These are phyloP conservation scores for Dothideomycetes sp. DNA, from an alignment of 2,329 filamentous ascomycete species.

Conservation along the genomic window DNA sequence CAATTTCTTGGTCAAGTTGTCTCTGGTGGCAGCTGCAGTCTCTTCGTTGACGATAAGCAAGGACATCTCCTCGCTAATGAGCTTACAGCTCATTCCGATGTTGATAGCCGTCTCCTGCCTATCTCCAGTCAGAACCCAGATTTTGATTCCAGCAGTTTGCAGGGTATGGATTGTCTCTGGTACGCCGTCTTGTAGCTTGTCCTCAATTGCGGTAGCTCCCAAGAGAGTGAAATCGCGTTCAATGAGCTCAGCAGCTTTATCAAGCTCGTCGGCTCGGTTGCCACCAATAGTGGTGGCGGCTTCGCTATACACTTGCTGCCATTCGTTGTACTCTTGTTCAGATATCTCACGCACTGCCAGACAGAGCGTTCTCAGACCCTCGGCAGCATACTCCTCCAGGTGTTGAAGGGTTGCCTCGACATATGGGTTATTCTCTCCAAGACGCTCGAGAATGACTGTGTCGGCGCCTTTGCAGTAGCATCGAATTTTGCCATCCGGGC, in stretches of 20 bases:
- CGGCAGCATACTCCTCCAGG: constrained; percentile 96
- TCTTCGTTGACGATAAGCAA: constrained; percentile 95
- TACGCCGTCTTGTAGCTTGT: constrained; percentile 91
- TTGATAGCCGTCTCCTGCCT: constrained; percentile 98
- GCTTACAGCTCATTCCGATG: constrained; percentile 98
- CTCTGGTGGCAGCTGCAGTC: constrained; percentile 62
- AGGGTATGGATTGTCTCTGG: constrained; percentile 96
- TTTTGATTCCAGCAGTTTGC: constrained; percentile 93
- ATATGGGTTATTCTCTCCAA: constrained; percentile 68
- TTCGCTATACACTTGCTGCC: constrained; percentile 76
- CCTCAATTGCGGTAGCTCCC: constrained; percentile 93
- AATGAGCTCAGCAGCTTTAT: constrained; percentile 94
- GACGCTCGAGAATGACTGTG: constrained; percentile 89
- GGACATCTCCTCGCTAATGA: constrained; percentile 98
- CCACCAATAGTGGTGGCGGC: constrained; percentile 85
- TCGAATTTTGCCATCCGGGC: constrained; percentile 88
- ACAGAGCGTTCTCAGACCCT: constrained; percentile 89
- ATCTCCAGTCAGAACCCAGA: constrained; percentile 97
- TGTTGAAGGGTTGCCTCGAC: constrained; percentile 87
- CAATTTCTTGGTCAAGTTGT: constrained; percentile 88
- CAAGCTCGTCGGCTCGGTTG: constrained; percentile 85
- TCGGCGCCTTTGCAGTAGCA: constrained; percentile 96
- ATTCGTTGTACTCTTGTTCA: constrained; percentile 80
- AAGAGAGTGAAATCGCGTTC: constrained; percentile 86
- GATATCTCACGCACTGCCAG: constrained; percentile 88